Evolutionary conservation across 2,329 filamentous ascomycete species (phyloP), one percentile per base, ranked within the genome.

Genomic region (Curvularia spicifera): DNA sequence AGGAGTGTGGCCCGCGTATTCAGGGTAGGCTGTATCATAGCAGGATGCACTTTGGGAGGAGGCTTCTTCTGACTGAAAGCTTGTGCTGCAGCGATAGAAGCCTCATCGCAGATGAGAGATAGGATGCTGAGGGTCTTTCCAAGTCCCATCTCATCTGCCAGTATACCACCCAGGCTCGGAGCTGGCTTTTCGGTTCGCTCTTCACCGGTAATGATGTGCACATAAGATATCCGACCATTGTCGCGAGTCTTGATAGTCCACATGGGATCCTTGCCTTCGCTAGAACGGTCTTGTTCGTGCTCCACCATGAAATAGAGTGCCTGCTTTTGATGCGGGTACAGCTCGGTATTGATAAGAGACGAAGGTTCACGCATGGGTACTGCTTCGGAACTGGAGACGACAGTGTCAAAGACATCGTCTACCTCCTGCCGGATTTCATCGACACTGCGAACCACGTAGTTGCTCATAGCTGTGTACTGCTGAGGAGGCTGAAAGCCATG

Each of bases 401-500:
- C 85, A 7, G 89, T 89, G 78, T 97, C 93, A 69, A 99, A 97
- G 72, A 98, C 91, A 42, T 87, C 88, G 75, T 91, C 85, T 22
- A 97, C 90, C 56, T 97, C 93, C 62, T 87, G 88, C 9, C 90
- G 89, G 58, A 97, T 89, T 76, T 98, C 93, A 68, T 98, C 94
- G 0, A 89, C 87, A 15, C 65, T 67, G 28, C 68, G 65, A 18
- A 70, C 35, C 5, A 65, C 63, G 37, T 65, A 71, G 56, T 56
- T 67, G 42, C 45, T 60, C 24, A 40, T 51, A 35, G 50, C 40
- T 33, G 51, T 42, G 35, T 64, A 50, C 43, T 60, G 48, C 13
- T 35, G 51, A 20, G 48, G 52, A 26, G 43, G 18, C n/a, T 68
- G 66, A 26, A 68, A 63, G 12, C 53, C 54, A 1, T 64, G 58